Percentiles rank a stretch among this genome's conserved stretches.
Conservation (phyloP, 192 early-diverging fungal genomes). For the Gigaspora rosea region DNA sequence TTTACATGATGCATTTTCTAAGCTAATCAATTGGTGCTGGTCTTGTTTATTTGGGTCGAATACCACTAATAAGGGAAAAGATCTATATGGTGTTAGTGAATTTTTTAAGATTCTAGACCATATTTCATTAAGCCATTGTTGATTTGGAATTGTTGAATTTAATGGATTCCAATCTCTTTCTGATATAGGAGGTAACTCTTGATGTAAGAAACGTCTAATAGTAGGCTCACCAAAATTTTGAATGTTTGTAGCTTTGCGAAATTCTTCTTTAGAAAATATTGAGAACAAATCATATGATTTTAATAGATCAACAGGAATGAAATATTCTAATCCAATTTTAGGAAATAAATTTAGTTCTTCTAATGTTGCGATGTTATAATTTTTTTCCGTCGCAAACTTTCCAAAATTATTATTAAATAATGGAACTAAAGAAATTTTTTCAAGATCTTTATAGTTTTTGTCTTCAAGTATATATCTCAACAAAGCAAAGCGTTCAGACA, state of each 20-base stretch:
- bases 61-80: no score
- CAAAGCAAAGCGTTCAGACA: background rate
- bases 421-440: background rate
- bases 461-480: background rate
- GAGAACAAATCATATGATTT: background rate
- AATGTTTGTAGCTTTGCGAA: background rate
- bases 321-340: background rate
- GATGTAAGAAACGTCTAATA: background rate
- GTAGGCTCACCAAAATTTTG: background rate
- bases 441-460: background rate
- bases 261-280: background rate
- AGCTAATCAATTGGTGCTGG: no score
- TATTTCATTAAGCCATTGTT: background rate
- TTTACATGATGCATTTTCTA: no score
- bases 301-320: background rate
- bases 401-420: background rate
- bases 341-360: background rate
- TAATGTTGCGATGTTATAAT: background rate
- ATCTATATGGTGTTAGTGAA: no score
- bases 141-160: background rate
- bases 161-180: background rate
- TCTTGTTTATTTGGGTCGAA: no score
- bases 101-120: background rate
- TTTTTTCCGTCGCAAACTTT: background rate
- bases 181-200: background rate